Percentiles rank a stretch among this genome's conserved stretches.
Evolutionary conservation across 805 yeast species (phyloP).

Genomic region (Yueomyces sinensis): DNA sequence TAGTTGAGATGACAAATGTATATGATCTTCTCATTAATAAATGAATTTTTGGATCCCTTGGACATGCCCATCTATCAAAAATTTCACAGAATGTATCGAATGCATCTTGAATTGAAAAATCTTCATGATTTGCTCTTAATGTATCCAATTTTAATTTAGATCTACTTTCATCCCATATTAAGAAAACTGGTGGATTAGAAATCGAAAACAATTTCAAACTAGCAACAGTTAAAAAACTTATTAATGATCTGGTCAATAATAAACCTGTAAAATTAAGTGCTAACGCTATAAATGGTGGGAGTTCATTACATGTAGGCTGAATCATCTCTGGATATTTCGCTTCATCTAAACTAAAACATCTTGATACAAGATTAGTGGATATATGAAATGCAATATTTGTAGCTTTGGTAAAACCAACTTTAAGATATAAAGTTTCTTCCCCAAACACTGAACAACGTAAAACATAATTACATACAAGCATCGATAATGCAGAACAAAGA

Average conservation of each 20-base stretch:
- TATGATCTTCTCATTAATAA: conserved; percentile 2
- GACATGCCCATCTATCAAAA: conserved; percentile 2
- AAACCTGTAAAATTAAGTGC: conserved; percentile 2
- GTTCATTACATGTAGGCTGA: neutral
- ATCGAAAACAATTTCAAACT: conserved; percentile 7
- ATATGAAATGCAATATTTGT: conserved; percentile 8
- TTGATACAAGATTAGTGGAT: conserved; percentile 4
- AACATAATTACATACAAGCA: conserved; percentile 1
- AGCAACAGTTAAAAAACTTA: conserved; percentile 5
- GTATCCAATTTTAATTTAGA: conserved; percentile 2
- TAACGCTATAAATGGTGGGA: conserved; percentile 12
- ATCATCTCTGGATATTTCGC: conserved; percentile 8
- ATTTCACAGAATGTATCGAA: conserved; percentile 5
- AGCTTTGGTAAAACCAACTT: conserved; percentile 4
- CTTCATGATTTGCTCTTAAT: neutral
- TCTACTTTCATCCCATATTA: conserved; percentile 1
- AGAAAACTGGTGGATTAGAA: conserved; percentile 3
- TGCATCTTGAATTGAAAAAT: neutral
- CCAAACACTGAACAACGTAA: conserved; percentile 6
- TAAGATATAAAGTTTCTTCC: conserved; percentile 4
- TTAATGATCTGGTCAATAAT: conserved; percentile 3
- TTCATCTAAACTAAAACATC: conserved; percentile 9
- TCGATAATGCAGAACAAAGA: conserved; percentile 1
- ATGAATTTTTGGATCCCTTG: conserved; percentile 1
- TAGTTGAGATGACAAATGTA: conserved; percentile 1